A percentile compares a stretch with the other conserved stretches of the same genome.
phyloP scores from a whole-genome alignment of 2,329 filamentous ascomycete genomes.

The Pezicula carpinea region DNA sequence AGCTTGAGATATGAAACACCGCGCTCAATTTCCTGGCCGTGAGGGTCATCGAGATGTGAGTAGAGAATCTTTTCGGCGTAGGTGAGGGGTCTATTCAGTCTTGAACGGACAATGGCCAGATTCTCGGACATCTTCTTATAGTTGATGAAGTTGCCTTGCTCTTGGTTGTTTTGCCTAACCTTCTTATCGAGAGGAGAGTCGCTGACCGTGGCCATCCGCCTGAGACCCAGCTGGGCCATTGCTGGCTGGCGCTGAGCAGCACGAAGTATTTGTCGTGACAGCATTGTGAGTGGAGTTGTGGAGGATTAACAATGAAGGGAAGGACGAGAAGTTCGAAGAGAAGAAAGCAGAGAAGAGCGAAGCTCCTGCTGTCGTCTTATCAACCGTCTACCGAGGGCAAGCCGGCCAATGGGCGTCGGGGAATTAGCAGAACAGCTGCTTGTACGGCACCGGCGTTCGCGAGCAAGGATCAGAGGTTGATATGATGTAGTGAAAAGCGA shows the following conservation, averaged over 20 bases:
- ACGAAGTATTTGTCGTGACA: conserved; percentile 68
- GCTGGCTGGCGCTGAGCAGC: conserved; percentile 55
- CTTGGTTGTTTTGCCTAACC: conserved; percentile 97
- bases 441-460: no score
- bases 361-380: neutral
- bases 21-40: conserved; percentile 93
- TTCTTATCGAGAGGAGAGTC: conserved; percentile 88
- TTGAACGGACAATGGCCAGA: conserved; percentile 80
- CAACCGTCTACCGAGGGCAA: no score
- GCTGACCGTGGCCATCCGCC: conserved; percentile 78
- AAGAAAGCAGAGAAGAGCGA: conserved; percentile 7
- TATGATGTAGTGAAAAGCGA: no score
- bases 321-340: conserved; percentile 11
- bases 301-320: conserved; percentile 7
- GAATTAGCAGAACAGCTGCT: neutral
- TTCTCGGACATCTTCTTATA: conserved; percentile 99
- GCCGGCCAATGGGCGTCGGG: neutral
- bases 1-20: conserved; percentile 95
- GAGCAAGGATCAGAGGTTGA: neutral
- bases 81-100: conserved; percentile 89
- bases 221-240: conserved; percentile 55
- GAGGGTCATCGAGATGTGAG: conserved; percentile 95
- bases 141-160: conserved; percentile 97
- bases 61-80: conserved; percentile 99
- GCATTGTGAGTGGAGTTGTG: conserved; percentile 46